Conservation (phyloP, 805 yeast genomes). For the Schwanniomyces yamadae region DNA sequence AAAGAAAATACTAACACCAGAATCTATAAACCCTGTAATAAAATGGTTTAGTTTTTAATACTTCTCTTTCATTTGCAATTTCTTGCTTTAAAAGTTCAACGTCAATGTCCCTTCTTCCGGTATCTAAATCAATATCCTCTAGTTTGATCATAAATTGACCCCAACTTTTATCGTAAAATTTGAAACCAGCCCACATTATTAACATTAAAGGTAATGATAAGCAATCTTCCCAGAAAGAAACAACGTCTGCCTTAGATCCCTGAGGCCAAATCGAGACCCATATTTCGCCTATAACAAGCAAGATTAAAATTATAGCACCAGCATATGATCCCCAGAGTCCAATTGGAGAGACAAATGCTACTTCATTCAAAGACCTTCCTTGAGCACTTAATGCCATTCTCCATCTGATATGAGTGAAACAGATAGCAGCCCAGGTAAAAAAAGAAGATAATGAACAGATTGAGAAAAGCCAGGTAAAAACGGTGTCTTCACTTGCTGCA, state of each 20-base stretch:
- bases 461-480: conserved; percentile 43
- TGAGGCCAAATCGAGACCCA: conserved; percentile 42
- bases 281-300: conserved; percentile 36
- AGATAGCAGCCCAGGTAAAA: conserved; percentile 42
- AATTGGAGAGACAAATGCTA: conserved; percentile 31
- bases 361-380: conserved; percentile 33
- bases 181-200: conserved; percentile 44
- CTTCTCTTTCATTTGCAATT: conserved; percentile 37
- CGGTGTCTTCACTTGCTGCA: conserved; percentile 26
- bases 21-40: conserved; percentile 27
- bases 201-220: conserved; percentile 48
- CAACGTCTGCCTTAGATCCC: conserved; percentile 27
- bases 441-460: conserved; percentile 41
- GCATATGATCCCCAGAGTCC: conserved; percentile 39
- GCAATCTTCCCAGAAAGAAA: conserved; percentile 51
- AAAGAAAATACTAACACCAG: too few species aligned
- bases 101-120: conserved; percentile 42
- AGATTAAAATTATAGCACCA: conserved; percentile 28
- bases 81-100: conserved; percentile 39
- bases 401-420: conserved; percentile 40
- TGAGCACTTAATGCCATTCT: conserved; percentile 37
- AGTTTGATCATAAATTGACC: conserved; percentile 28
- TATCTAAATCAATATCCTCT: conserved; percentile 40
- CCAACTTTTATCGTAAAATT: conserved; percentile 32
- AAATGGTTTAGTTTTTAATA: conserved; percentile 24